Percentiles rank a stretch among this genome's conserved stretches.
phyloP scores from a whole-genome alignment of 257 asterid species.

The Paraleonurus japonicus region DNA sequence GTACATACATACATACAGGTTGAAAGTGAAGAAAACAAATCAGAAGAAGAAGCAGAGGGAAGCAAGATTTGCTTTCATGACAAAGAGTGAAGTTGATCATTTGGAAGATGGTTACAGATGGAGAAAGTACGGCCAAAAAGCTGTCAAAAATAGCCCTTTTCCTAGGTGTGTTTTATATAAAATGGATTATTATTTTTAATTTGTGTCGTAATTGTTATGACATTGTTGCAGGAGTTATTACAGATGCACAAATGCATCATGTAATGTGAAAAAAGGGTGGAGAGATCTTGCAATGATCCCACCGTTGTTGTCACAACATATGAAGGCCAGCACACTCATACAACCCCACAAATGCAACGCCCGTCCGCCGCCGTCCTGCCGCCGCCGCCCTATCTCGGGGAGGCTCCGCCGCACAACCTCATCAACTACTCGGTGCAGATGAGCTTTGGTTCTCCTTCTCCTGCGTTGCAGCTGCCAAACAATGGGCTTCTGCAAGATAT shows the following conservation, averaged over 20 bases:
- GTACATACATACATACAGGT: conserved; percentile 24
- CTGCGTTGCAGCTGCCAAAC: conserved; percentile 30
- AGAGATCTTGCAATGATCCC: conserved; percentile 58
- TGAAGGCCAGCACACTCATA: conserved; percentile 81
- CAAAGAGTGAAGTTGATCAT: conserved; percentile 80
- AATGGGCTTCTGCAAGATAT: conserved; percentile 62
- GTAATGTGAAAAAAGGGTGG: conserved; percentile 82
- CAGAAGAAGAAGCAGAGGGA: conserved; percentile 61
- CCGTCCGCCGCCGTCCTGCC: conserved; percentile 4
- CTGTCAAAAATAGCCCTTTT: conserved; percentile 83
- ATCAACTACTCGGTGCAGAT: not conserved
- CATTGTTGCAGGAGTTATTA: conserved; percentile 64
- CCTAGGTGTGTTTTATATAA: no score
- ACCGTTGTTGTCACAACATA: conserved; percentile 65
- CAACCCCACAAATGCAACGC: conserved; percentile 43
- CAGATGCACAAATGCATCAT: conserved; percentile 67
- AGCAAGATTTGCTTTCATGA: conserved; percentile 85
- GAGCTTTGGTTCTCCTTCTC: conserved; percentile 25
- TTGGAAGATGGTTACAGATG: conserved; percentile 84
- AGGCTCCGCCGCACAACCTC: not conserved
- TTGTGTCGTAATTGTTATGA: no score
- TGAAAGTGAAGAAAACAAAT: conserved; percentile 52
- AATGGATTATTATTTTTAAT: no score
- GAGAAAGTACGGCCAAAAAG: conserved; percentile 90
- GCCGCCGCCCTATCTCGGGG: not conserved